A percentile compares a stretch with the other conserved stretches of the same genome.
Evolutionary conservation across 805 yeast genomes (phyloP).

Genomic region (Priceomyces medius): DNA sequence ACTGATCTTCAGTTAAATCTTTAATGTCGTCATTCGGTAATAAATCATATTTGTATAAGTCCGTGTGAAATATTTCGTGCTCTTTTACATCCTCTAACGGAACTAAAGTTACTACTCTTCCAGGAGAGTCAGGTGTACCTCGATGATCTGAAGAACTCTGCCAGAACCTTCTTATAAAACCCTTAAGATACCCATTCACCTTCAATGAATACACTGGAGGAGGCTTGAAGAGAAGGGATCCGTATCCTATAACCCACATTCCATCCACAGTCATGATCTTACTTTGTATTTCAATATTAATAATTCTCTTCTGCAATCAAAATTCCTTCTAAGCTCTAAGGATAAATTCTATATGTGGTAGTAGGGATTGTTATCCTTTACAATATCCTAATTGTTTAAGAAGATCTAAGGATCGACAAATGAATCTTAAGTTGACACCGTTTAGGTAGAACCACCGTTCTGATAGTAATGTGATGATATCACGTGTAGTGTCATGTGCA

Average conservation of each 20-base stretch:
- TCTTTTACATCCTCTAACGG: conserved; percentile 53
- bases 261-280: conserved; percentile 25
- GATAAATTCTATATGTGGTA: no score
- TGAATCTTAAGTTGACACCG: no score
- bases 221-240: conserved; percentile 85
- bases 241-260: conserved; percentile 87
- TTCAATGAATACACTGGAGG: conserved; percentile 68
- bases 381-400: no score
- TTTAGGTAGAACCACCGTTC: no score
- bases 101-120: conserved; percentile 82
- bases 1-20: conserved; percentile 38
- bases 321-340: no score
- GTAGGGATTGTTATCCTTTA: no score
- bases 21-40: conserved; percentile 8
- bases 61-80: conserved; percentile 40
- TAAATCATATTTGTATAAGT: conserved; percentile 38
- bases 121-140: conserved; percentile 84
- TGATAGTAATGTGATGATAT: no score
- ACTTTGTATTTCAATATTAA: neutral
- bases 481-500: no score
- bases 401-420: no score
- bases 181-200: conserved; percentile 71
- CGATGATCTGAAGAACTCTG: conserved; percentile 88
- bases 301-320: no score
- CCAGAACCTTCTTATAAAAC: conserved; percentile 85